phyloP scores from a whole-genome alignment of 352 stramenopile species.

The Globisporangium alternatum region DNA sequence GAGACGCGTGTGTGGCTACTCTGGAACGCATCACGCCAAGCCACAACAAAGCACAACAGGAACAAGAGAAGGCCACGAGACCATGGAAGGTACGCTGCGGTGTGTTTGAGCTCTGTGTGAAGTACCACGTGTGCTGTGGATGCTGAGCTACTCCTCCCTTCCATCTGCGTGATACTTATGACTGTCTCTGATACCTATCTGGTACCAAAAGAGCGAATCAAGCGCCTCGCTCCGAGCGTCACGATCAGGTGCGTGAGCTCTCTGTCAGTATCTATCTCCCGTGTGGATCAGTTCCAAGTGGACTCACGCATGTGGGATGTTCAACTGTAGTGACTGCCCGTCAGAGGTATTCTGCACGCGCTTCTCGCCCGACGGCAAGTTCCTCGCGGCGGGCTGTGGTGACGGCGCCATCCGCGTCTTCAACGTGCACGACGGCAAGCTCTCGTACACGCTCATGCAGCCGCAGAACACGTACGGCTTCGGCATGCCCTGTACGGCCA shows the following conservation, averaged over 20 bases:
- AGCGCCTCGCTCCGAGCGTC: constrained; percentile 71
- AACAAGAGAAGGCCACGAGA: too few relatives aligned
- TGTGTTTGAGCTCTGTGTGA: neutral
- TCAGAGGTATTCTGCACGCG: constrained; percentile 88
- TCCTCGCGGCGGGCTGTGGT: constrained; percentile 80
- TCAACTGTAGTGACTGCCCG: constrained; percentile 49
- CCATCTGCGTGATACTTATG: neutral
- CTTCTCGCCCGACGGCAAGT: constrained; percentile 82
- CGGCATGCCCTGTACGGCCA: constrained; percentile 79
- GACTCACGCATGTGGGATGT: too few relatives aligned
- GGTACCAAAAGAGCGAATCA: constrained; percentile 32
- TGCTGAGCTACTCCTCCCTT: neutral
- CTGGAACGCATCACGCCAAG: too few relatives aligned
- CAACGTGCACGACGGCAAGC: constrained; percentile 70
- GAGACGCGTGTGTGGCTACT: too few relatives aligned
- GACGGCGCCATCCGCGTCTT: constrained; percentile 87
- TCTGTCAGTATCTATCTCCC: neutral
- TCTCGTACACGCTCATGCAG: constrained; percentile 85
- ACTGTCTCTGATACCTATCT: neutral
- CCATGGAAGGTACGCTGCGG: too few relatives aligned
- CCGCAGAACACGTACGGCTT: constrained; percentile 64
- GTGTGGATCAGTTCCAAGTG: neutral
- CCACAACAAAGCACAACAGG: too few relatives aligned
- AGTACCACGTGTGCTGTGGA: neutral
- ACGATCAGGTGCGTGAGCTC: constrained; percentile 51